Evolutionary conservation across 2,329 filamentous ascomycete species (phyloP).

Genomic region (Venturia carpophila): DNA sequence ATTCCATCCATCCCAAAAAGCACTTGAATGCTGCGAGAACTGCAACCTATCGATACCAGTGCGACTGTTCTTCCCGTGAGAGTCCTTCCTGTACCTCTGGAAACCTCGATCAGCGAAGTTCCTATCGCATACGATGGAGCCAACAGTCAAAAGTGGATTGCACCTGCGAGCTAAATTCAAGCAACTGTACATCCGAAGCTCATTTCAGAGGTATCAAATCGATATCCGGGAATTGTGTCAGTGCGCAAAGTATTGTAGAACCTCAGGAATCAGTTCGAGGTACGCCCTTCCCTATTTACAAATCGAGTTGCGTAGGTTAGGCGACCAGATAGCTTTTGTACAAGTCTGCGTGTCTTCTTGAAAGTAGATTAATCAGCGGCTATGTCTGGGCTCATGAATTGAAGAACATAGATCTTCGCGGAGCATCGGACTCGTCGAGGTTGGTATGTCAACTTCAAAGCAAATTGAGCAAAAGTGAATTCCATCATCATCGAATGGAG

Average conservation of each 20-base stretch:
- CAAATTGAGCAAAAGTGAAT: not conserved
- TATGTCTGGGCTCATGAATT: not conserved
- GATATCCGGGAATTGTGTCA: not conserved
- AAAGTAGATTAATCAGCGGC: not conserved
- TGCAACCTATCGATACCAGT: not conserved
- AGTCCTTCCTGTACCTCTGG: not conserved
- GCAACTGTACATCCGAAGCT: not conserved
- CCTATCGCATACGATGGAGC: not conserved
- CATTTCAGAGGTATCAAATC: not conserved
- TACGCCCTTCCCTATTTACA: not conserved
- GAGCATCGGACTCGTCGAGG: not conserved
- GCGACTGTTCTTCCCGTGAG: not conserved
- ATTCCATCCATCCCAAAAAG: not conserved
- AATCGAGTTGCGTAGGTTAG: not conserved
- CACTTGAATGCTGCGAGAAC: not conserved
- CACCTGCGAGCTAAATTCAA: not conserved
- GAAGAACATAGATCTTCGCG: not conserved
- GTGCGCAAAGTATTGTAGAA: not conserved
- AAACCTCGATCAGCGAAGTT: not conserved
- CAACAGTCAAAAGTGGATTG: not conserved
- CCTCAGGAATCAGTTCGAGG: not conserved
- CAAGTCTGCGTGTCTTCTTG: not conserved
- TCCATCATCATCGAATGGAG: not conserved
- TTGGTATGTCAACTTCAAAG: not conserved
- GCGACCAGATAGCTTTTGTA: not conserved